Evolutionary conservation across 1,284 basidiomycete genomes (phyloP).

Genomic region (Mycosarcoma mackinlayi): DNA sequence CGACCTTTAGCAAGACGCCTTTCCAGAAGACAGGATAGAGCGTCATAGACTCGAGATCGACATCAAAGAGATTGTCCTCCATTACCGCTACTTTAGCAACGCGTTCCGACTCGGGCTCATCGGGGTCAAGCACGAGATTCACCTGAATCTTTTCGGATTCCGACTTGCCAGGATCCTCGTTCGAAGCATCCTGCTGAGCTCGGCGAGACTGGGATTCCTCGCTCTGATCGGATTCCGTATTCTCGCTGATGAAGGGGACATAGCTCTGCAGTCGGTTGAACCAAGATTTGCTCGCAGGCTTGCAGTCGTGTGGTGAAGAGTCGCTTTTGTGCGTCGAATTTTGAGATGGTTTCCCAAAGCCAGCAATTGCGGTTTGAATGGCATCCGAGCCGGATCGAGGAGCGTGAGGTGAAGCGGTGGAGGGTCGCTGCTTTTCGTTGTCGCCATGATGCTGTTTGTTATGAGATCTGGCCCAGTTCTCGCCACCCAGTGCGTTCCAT

Average conservation of each 20-base stretch:
- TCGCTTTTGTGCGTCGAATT: constrained; percentile 2
- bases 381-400: constrained; percentile 53
- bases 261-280: constrained; percentile 10
- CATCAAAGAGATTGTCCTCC: constrained; percentile 66
- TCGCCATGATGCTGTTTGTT: background rate
- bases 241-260: constrained; percentile 8
- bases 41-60: constrained; percentile 61
- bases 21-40: constrained; percentile 69
- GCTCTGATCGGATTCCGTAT: background rate
- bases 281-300: constrained; percentile 6
- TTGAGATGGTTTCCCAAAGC: constrained; percentile 9
- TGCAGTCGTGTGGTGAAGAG: background rate
- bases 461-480: constrained; percentile 15
- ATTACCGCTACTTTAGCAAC: constrained; percentile 57
- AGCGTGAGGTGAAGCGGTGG: constrained; percentile 6
- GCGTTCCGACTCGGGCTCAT: constrained; percentile 52
- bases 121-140: constrained; percentile 57
- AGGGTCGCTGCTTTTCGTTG: constrained; percentile 5
- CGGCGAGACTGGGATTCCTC: constrained; percentile 4
- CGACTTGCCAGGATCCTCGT: constrained; percentile 4
- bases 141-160: constrained; percentile 43
- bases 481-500: constrained; percentile 49
- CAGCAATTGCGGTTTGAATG: constrained; percentile 29
- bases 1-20: constrained; percentile 65
- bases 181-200: constrained; percentile 11